Conservation (phyloP, 1,139 yeast species). For the Arxiozyma heterogenica region DNA sequence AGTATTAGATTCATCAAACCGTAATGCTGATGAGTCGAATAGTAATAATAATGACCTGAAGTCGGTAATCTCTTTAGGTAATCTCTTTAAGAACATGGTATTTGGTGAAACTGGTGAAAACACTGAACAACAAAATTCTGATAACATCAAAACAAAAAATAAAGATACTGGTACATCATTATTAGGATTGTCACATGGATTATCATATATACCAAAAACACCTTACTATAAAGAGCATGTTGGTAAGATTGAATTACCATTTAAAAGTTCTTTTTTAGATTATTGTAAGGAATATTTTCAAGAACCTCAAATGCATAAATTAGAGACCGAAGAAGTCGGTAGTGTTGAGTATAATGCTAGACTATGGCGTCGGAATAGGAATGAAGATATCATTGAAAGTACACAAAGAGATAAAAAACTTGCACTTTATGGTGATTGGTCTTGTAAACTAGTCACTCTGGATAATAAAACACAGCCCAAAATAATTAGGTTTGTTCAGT, state of each 20-base stretch:
- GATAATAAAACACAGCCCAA: conserved; percentile 77
- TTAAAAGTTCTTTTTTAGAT: conserved; percentile 70
- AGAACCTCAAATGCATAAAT: conserved; percentile 87
- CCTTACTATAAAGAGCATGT: conserved; percentile 35
- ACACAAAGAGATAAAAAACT: conserved; percentile 85
- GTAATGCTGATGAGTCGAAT: background rate
- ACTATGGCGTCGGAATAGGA: conserved; percentile 83
- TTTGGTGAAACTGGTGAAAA: conserved; percentile 12
- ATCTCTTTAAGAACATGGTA: conserved; percentile 20
- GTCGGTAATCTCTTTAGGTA: conserved; percentile 13
- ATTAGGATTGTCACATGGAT: conserved; percentile 39
- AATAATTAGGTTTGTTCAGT: conserved; percentile 73
- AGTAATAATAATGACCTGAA: conserved; percentile 2
- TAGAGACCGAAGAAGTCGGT: conserved; percentile 89
- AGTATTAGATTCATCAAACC: background rate
- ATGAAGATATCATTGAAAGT: conserved; percentile 74
- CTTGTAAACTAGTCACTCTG: conserved; percentile 47
- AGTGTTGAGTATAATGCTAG: conserved; percentile 76
- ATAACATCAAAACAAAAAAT: conserved; percentile 3
- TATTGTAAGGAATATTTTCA: conserved; percentile 91
- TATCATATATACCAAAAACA: conserved; percentile 34
- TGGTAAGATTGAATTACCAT: conserved; percentile 43
- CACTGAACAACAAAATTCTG: conserved; percentile 6
- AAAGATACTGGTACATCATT: conserved; percentile 17
- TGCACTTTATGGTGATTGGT: conserved; percentile 84